phyloP scores from a whole-genome alignment of 2,329 filamentous ascomycete species.

The Colletotrichum phormii region DNA sequence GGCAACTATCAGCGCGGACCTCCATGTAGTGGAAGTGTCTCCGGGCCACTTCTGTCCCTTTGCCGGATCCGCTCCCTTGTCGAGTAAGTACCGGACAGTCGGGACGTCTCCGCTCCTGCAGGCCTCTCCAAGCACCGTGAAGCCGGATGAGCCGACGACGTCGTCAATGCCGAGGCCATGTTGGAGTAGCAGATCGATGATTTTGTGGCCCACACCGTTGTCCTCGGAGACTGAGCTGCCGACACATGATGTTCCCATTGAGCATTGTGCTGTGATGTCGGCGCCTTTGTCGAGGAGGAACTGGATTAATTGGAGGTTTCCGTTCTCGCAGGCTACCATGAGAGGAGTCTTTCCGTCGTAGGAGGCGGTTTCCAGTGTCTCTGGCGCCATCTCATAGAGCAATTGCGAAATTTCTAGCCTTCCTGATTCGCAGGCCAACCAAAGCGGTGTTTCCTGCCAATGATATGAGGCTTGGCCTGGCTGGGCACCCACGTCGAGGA shows the following conservation, averaged over 20 bases:
- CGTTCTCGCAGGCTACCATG: constrained; percentile 33
- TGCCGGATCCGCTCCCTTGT: constrained; percentile 39
- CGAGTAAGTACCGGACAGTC: constrained; percentile 39
- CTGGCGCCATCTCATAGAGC: constrained; percentile 37
- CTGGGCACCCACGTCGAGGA: constrained; percentile 40
- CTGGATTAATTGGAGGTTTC: constrained; percentile 27
- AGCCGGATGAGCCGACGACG: constrained; percentile 29
- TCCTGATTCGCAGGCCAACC: constrained; percentile 34
- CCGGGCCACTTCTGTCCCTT: constrained; percentile 30
- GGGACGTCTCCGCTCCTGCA: constrained; percentile 30
- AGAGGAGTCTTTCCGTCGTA: constrained; percentile 37
- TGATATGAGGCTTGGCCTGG: constrained; percentile 24
- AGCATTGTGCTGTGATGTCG: constrained; percentile 19
- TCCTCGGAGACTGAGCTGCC: constrained; percentile 22
- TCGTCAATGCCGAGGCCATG: constrained; percentile 39
- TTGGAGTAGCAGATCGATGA: constrained; percentile 36
- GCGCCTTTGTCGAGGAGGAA: constrained; percentile 40
- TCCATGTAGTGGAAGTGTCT: constrained; percentile 24
- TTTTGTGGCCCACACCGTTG: constrained; percentile 16
- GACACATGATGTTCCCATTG: constrained; percentile 31
- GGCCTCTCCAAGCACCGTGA: constrained; percentile 38
- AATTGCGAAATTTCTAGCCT: constrained; percentile 36
- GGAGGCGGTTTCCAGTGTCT: constrained; percentile 36
- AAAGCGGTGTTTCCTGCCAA: constrained; percentile 38
- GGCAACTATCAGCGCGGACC: constrained; percentile 35